Conservation (phyloP, 257 asterid genomes). For the Plantago ovata region DNA sequence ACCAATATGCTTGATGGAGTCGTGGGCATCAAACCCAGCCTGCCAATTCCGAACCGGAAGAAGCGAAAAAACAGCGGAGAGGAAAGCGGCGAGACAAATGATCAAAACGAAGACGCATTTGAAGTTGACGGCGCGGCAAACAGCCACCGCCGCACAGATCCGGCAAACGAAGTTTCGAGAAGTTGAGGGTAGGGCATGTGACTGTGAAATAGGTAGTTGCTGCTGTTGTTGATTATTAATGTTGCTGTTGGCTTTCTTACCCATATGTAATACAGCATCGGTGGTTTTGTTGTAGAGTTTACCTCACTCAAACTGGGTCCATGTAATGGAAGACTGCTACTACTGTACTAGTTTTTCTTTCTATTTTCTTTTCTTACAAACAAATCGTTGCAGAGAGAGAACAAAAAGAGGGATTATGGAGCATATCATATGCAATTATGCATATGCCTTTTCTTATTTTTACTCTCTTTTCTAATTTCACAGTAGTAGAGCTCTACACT, state of each 20-base stretch:
- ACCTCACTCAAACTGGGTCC: background rate
- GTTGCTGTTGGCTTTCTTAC: conserved; percentile 45
- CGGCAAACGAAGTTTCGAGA: conserved; percentile 44
- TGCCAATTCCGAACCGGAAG: conserved; percentile 39
- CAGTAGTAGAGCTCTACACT: too few species aligned
- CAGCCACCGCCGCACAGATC: conserved; percentile 42
- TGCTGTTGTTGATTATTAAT: conserved; percentile 42
- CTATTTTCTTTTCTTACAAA: too few species aligned
- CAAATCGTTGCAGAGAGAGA: too few species aligned
- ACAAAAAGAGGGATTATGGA: too few species aligned
- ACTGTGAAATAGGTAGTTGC: conserved; percentile 56
- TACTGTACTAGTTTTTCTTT: too few species aligned
- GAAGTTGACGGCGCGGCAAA: conserved; percentile 36
- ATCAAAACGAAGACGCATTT: conserved; percentile 59
- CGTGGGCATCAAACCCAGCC: conserved; percentile 56
- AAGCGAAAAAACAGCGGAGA: conserved; percentile 50
- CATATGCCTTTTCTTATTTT: too few species aligned
- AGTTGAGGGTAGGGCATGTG: conserved; percentile 20
- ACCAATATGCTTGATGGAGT: conserved; percentile 53
- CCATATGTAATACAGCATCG: conserved; percentile 86
- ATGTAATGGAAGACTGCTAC: too few species aligned
- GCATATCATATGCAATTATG: too few species aligned
- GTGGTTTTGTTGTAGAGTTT: conserved; percentile 27
- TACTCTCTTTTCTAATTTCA: too few species aligned
- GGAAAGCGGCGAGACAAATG: conserved; percentile 43